Evolutionary conservation across 768 basidiomycete genomes (phyloP), one percentile per base, ranked within the genome.

Genomic region (Astraeus odoratus): DNA sequence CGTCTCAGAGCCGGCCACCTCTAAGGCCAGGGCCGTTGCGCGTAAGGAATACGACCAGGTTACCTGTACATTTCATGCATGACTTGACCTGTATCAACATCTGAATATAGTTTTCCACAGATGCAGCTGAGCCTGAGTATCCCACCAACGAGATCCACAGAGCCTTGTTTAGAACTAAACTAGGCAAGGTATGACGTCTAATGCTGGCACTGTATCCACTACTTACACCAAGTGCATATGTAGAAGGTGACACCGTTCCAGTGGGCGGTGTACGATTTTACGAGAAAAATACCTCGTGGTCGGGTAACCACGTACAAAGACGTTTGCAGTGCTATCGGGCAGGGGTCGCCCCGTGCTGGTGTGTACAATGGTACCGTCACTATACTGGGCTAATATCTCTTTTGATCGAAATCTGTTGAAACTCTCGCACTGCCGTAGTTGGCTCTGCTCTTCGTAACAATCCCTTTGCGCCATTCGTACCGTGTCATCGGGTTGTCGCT

Each of bases 401-500:
- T 31, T 23, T 37, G 8, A 47, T 18, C 27, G 29, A 7, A 5
- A 5, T 37, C 36, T 15, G 37, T 12, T 12, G 30, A 13, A 5
- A 13, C 4, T 31, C 3, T 5, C n/a, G 4, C 10, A 31, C 30
- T n/a, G 30, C n/a, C 12, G 30, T 50, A 78, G 82, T 82, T n/a
- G 84, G 83, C 16, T 69, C 65, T 25, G 83, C 82, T 0, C 61
- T 86, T 22, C 68, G 77, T 33, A 70, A 67, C 40, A 85, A 86
- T 52, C 82, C 83, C 0, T 86, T 85, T 58, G 72, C 73, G 4
- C 83, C 83, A 0, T 72, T 67, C 47, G 69, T 86, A 4, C 84
- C 83, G 0, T 86, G 84, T 48, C 84, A 86, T 53, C 76, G 83
- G 26, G 72, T 86, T 42, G 74, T 86, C 12, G 78, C 81, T 0